Base-by-base conservation (phyloP, 2,329 filamentous ascomycete genomes). In the Monosporascus sp. region DNA sequence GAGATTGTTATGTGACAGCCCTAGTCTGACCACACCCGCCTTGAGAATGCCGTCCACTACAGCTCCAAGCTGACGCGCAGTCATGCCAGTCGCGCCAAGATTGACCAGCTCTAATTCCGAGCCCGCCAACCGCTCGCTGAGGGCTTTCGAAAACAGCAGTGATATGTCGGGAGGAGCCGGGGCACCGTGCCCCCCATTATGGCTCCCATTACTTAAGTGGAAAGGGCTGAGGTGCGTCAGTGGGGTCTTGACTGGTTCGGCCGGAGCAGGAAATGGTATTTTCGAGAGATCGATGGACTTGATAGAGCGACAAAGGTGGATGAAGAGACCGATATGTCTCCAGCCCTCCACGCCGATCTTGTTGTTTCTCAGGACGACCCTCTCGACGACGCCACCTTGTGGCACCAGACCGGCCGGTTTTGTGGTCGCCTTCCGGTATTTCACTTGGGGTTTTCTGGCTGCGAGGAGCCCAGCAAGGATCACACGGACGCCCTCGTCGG, bases 301-400 rank as follows among this genome's bases (percentile, higher is more conserved):
- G 52, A 99, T 77, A 1, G 91, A 91, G 57, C 85, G 86, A 62
- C 90, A 96, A 76, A 97, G 86, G 71, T 96, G 90, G 50, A 96
- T 78, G 67, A 97, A 99, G 7, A 96, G 76, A 41, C 87, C 88
- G 53, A 97, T 85, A 66, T 97, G 85, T 63, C 87, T 91, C 94
- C 94, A 99, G 17, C 93, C 94, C 58, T 95, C 88, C 1, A 79
- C 77, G 0, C 90, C 88, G 55, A 97, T 86, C 64, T 91, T 93
- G 67, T 97, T 97, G 71, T 95, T 90, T 72, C 95, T 96, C 43
- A 99, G 72, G 2, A 90, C 88, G 7, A 99, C 74, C 57, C 90
- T 88, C 72, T 97, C 91, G 5, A 97, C 83, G 1, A 95, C 84
- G 17, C 91, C 91, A 48, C 83, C 82, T 50, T 82, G 78, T 2